Evolutionary conservation across 768 basidiomycete species (phyloP), one percentile per base, ranked within the genome.

Genomic region (Lepiota subincarnata): DNA sequence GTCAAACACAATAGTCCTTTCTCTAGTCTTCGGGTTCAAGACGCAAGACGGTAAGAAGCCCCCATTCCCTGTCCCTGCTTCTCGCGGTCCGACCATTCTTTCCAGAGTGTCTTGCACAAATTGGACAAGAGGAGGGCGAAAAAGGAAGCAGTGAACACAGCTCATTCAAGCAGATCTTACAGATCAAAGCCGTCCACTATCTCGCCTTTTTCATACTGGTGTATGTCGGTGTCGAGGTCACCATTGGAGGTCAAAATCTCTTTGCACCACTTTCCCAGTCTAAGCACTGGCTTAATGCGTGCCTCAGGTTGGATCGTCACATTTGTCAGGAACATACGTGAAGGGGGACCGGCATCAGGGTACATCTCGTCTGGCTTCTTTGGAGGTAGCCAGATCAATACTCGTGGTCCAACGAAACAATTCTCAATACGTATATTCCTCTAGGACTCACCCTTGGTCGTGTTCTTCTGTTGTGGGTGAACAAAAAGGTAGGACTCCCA

Each of bases 251-350:
- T 24, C 40, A 28, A 7, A 20, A 52, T 50, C 37, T 49, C 5
- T 13, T 11, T 13, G 2, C 5, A n/a, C 46, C 12, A 11, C 24
- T n/a, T 24, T 20, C 6, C 2, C 6, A 28, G 79, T 10, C 41
- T 2, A 18, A 8, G 12, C 16, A 18, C 16, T 28, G n/a, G 2
- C 13, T 43, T 28, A 11, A n/a, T n/a, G n/a, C n/a, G n/a, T n/a
- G n/a, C n/a, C n/a, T n/a, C 43, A 82, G 84, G 86, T 2, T 89
- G 86, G 86, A 86, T 85, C 35, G 84, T 86, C 7, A 84, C 86
- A 0, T 88, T 75, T 56, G 70, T 74, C 39, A 68, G 65, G 41
- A 58, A 70, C 20, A 68, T 69, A 13, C 64, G 72, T 36, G 61
- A 60, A 13, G 73, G 72, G 31, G 71, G 73, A 3, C 69, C 70